Conservation (phyloP, 202 grass and related monocot species). For the Hordeum pubiflorum region DNA sequence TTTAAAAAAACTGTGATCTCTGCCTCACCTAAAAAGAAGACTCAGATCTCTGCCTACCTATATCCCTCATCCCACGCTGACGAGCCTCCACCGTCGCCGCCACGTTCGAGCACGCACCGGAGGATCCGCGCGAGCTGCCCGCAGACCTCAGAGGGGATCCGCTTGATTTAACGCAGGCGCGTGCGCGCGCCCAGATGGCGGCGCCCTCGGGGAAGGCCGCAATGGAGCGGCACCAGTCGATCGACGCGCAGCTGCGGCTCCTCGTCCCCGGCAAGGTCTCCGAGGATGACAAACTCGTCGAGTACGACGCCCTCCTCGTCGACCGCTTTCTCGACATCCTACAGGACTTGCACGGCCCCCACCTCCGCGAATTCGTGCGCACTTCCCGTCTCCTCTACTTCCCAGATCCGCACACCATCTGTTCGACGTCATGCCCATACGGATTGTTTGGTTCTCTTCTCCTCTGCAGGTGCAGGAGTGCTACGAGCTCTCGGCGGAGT, state of each 20-base stretch:
- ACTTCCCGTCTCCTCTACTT: background rate
- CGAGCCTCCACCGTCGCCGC: background rate
- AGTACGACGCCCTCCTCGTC: conserved; percentile 92
- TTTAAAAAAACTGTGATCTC: too few species aligned
- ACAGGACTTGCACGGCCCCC: conserved; percentile 68
- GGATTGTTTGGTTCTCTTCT: background rate
- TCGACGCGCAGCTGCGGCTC: conserved; percentile 87
- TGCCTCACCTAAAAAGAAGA: too few species aligned
- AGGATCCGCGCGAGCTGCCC: background rate
- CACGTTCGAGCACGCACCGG: background rate
- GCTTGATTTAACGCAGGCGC: background rate
- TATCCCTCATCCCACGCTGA: background rate
- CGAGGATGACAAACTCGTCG: conserved; percentile 89
- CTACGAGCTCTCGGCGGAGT: conserved; percentile 94
- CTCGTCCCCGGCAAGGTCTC: conserved; percentile 89
- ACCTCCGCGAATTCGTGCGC: conserved; percentile 79
- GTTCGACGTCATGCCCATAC: background rate
- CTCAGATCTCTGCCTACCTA: background rate
- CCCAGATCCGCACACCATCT: conserved; percentile 17
- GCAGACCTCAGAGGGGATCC: background rate
- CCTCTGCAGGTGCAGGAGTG: conserved; percentile 81
- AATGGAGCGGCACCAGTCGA: conserved; percentile 78
- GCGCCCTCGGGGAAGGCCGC: conserved; percentile 19
- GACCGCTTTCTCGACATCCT: conserved; percentile 95
- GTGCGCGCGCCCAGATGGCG: background rate